Evolutionary conservation across 805 yeast genomes (phyloP).

Genomic region (Danielia oregonensis): DNA sequence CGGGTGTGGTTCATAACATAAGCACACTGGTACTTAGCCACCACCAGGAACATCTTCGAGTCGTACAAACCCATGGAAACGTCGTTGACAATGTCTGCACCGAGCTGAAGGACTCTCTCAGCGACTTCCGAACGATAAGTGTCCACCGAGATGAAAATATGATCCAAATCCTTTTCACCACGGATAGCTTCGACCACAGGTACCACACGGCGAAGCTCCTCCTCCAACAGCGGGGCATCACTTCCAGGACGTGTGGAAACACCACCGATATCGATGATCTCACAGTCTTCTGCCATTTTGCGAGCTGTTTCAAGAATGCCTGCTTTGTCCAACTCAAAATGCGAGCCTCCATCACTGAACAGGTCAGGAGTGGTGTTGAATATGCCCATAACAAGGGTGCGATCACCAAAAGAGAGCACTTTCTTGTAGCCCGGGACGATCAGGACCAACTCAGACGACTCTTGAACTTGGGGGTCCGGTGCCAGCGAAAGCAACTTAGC

Average conservation of each 20-base stretch:
- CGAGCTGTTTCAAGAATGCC: constrained; percentile 45
- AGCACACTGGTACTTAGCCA: constrained; percentile 70
- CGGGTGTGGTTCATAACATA: constrained; percentile 82
- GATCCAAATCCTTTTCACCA: constrained; percentile 30
- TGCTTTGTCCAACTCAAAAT: constrained; percentile 26
- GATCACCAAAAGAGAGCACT: constrained; percentile 27
- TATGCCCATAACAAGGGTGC: constrained; percentile 62
- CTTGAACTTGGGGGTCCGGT: constrained; percentile 44
- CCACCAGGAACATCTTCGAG: constrained; percentile 56
- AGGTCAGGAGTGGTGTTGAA: constrained; percentile 92
- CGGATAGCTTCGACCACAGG: constrained; percentile 68
- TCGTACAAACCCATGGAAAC: constrained; percentile 80
- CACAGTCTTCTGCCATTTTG: constrained; percentile 52
- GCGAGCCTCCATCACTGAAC: constrained; percentile 82
- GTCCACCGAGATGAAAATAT: constrained; percentile 72
- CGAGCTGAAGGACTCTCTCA: constrained; percentile 57
- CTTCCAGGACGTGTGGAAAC: constrained; percentile 88
- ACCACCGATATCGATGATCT: constrained; percentile 89
- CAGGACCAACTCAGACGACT: constrained; percentile 46
- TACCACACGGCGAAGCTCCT: constrained; percentile 66
- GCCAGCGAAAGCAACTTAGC: constrained; percentile 38
- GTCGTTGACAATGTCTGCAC: constrained; percentile 92
- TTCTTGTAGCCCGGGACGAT: constrained; percentile 40
- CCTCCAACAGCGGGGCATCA: constrained; percentile 53
- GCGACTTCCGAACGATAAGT: constrained; percentile 83